Percentiles rank a stretch among this genome's conserved stretches.
phyloP scores from a whole-genome alignment of 495 filamentous ascomycete species.

The Aspergillus baeticus region DNA sequence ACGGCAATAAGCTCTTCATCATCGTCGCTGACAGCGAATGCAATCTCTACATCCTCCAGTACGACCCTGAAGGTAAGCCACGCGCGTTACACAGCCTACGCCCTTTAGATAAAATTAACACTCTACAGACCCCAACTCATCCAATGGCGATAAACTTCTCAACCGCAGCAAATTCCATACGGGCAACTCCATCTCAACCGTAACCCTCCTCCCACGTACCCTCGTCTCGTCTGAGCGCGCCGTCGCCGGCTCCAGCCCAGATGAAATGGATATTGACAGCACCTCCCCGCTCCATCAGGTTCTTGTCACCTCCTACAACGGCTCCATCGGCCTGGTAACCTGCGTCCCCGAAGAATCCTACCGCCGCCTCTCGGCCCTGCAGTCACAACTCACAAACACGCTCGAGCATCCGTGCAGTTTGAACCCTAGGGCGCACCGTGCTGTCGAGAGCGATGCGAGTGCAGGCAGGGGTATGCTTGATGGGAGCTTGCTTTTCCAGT shows the following conservation, averaged over 20 bases:
- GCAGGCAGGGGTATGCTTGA: constrained; percentile 61
- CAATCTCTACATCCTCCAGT: constrained; percentile 85
- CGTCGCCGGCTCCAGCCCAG: constrained; percentile 31
- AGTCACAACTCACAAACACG: constrained; percentile 71
- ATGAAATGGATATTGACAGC: constrained; percentile 41
- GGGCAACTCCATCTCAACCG: constrained; percentile 69
- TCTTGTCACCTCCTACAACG: constrained; percentile 70
- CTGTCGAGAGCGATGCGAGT: constrained; percentile 47
- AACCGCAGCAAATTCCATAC: constrained; percentile 85
- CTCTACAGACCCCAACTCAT: constrained; percentile 80
- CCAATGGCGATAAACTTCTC: constrained; percentile 82
- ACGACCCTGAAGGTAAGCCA: constrained; percentile 78
- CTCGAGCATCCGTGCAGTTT: constrained; percentile 75
- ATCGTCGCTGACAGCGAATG: constrained; percentile 81
- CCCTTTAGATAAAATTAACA: too few species aligned
- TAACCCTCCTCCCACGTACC: constrained; percentile 73
- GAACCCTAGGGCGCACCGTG: constrained; percentile 77
- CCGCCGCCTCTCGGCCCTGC: constrained; percentile 77
- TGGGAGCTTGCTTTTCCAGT: constrained; percentile 59
- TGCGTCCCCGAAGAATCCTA: constrained; percentile 78
- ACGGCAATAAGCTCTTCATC: constrained; percentile 78
- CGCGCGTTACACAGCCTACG: not conserved
- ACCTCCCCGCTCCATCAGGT: constrained; percentile 48
- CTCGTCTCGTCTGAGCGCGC: constrained; percentile 42
- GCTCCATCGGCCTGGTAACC: constrained; percentile 72